phyloP scores from a whole-genome alignment of 1,284 basidiomycete genomes.

The Cryptococcus sp. region DNA sequence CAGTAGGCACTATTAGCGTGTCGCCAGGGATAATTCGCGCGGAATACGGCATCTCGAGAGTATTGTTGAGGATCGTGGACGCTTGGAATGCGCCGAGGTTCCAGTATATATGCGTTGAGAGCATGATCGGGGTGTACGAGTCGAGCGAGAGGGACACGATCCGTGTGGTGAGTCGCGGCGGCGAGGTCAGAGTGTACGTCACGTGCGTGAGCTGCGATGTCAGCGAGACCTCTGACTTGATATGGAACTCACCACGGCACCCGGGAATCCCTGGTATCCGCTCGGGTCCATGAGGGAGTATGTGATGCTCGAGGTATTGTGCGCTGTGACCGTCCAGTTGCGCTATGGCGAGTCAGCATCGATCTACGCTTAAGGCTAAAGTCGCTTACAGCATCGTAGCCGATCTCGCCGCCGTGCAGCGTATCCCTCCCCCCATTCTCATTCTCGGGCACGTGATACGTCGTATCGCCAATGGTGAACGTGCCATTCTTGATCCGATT shows the following conservation, averaged over 20 bases:
- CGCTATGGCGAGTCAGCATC: constrained; percentile 8
- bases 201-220: constrained; percentile 27
- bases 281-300: constrained; percentile 21
- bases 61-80: constrained; percentile 31
- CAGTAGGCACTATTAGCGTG: constrained; percentile 32
- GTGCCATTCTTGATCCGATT: constrained; percentile 41
- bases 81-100: constrained; percentile 32
- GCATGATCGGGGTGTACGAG: constrained; percentile 35
- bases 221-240: background rate
- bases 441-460: constrained; percentile 29
- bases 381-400: constrained; percentile 30
- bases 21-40: constrained; percentile 33
- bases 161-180: constrained; percentile 25
- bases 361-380: background rate
- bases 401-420: constrained; percentile 27
- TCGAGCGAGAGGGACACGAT: constrained; percentile 30
- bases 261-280: constrained; percentile 38
- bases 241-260: constrained; percentile 26
- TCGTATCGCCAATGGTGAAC: constrained; percentile 29
- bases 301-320: constrained; percentile 27
- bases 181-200: constrained; percentile 24
- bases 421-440: constrained; percentile 37
- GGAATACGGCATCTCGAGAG: constrained; percentile 30
- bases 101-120: constrained; percentile 44
- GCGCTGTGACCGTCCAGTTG: constrained; percentile 27